Percentiles rank a stretch among this genome's conserved stretches.
Conservation (phyloP, 2,329 filamentous ascomycete species). For the Hypoxylon sp. region DNA sequence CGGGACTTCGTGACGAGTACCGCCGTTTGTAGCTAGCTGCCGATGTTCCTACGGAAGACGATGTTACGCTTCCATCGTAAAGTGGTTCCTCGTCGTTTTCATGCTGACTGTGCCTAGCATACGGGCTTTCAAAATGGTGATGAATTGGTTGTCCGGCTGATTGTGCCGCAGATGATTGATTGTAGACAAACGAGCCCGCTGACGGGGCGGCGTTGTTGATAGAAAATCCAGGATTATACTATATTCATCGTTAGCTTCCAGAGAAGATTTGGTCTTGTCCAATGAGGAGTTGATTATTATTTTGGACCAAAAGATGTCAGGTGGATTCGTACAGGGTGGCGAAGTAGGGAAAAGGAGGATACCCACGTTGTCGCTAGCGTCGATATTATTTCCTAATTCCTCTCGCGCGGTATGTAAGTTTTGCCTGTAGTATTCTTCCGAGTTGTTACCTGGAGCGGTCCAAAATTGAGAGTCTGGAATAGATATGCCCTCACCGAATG, state of each 20-base stretch:
- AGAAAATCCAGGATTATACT: conserved; percentile 25
- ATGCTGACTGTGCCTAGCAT: background rate
- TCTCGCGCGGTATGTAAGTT: conserved; percentile 11
- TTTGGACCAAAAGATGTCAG: background rate
- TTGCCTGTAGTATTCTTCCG: conserved; percentile 19
- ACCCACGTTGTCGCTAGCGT: conserved; percentile 25
- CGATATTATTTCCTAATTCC: conserved; percentile 19
- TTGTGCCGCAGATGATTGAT: conserved; percentile 1
- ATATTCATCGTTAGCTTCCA: background rate
- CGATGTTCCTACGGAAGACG: background rate
- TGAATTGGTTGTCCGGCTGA: background rate
- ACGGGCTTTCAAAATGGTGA: background rate
- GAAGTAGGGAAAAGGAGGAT: background rate
- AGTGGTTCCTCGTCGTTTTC: background rate
- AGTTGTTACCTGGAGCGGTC: conserved; percentile 14
- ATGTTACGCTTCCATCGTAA: conserved; percentile 5
- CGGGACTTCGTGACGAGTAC: conserved; percentile 15
- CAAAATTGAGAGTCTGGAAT: conserved; percentile 32
- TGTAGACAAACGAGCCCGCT: background rate
- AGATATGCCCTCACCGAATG: conserved; percentile 28
- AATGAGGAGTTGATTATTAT: background rate
- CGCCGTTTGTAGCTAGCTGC: background rate
- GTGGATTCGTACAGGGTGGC: background rate
- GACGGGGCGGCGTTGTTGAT: conserved; percentile 12
- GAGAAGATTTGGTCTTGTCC: background rate